phyloP scores from a whole-genome alignment of 176 grass and related monocot genomes.

The Carex myosuroides region DNA sequence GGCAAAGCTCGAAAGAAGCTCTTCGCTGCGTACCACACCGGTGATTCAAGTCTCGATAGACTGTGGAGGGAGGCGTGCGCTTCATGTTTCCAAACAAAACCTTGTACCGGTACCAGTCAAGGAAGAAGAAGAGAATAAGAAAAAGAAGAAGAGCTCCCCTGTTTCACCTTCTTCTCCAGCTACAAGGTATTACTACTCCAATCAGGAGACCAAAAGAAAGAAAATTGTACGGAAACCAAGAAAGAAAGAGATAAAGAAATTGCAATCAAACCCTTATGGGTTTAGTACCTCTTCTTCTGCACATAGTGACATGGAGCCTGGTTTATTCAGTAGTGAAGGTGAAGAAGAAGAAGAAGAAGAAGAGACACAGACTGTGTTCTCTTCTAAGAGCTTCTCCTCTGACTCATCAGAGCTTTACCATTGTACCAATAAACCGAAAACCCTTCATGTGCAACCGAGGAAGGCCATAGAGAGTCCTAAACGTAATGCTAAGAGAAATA shows the following conservation, averaged over 20 bases:
- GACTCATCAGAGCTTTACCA: constrained; percentile 65
- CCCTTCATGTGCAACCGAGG: neutral
- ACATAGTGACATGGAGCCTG: constrained; percentile 35
- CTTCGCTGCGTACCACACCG: constrained; percentile 26
- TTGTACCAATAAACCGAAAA: constrained; percentile 20
- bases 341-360: constrained; percentile 29
- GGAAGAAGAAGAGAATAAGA: neutral
- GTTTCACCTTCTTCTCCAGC: constrained; percentile 31
- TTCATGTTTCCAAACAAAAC: constrained; percentile 31
- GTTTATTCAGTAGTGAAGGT: constrained; percentile 40
- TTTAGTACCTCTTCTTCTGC: constrained; percentile 47
- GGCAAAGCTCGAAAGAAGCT: constrained; percentile 21
- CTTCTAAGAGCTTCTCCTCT: constrained; percentile 70
- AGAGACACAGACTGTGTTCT: constrained; percentile 59
- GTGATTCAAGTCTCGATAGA: constrained; percentile 57
- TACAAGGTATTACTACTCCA: constrained; percentile 24
- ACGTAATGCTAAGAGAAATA: neutral
- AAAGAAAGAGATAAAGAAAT: constrained; percentile 7
- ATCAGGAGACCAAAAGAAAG: constrained; percentile 16
- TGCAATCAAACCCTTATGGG: constrained; percentile 14
- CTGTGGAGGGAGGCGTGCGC: constrained; percentile 27
- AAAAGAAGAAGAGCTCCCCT: constrained; percentile 29
- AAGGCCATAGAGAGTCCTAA: neutral
- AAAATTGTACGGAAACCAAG: neutral
- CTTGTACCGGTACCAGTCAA: constrained; percentile 18